phyloP scores from a whole-genome alignment of 345 rosid genomes.

The Tarenaya hassleriana region DNA sequence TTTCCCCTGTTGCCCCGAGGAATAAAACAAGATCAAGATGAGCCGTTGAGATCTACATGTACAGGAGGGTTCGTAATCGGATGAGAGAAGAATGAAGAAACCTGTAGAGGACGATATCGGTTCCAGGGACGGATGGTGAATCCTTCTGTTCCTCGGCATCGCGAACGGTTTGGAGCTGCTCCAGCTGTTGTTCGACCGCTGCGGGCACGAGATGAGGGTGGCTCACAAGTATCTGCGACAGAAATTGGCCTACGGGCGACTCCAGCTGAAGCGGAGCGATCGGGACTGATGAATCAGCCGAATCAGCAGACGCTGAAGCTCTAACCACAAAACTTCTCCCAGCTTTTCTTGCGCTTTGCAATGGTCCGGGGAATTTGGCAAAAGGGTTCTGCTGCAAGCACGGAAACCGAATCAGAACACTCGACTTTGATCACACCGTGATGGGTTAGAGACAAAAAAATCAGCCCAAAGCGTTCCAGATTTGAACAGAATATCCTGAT shows the following conservation, averaged over 20 bases:
- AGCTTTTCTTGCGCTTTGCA: constrained; percentile 31
- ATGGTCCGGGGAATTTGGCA: constrained; percentile 11
- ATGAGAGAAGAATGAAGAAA: constrained; percentile 15
- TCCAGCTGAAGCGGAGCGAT: constrained; percentile 81
- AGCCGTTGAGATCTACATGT: no score
- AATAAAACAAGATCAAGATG: no score
- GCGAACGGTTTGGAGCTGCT: constrained; percentile 83
- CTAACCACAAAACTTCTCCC: constrained; percentile 39
- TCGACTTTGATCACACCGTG: neutral
- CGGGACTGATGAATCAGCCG: constrained; percentile 44
- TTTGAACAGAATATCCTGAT: neutral
- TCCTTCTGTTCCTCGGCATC: constrained; percentile 63
- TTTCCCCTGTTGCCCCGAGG: no score
- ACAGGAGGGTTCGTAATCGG: no score
- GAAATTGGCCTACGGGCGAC: constrained; percentile 89
- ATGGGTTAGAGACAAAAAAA: neutral
- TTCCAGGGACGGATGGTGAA: constrained; percentile 57
- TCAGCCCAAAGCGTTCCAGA: neutral
- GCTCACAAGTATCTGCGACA: constrained; percentile 69
- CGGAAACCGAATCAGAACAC: neutral
- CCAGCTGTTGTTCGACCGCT: constrained; percentile 94
- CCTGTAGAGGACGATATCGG: constrained; percentile 82
- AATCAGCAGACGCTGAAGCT: constrained; percentile 63
- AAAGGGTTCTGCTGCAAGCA: constrained; percentile 20
- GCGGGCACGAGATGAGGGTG: constrained; percentile 96